Conservation (phyloP, 2,329 filamentous ascomycete genomes). For the Sclerotinia glacialis region DNA sequence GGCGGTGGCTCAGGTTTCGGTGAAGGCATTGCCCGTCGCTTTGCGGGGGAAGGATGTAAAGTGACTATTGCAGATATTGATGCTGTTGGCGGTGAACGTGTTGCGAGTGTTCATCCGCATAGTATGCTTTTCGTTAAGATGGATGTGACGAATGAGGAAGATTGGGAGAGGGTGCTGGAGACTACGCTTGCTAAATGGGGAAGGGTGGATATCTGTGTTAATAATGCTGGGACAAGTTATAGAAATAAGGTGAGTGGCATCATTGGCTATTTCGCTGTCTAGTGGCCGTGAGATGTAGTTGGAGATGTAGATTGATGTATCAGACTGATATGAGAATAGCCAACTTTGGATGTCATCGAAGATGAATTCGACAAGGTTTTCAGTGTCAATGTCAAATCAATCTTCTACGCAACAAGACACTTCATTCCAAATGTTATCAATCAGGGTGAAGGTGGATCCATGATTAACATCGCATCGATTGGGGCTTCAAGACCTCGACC, state of each 20-base stretch:
- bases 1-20: slow-evolving; percentile 64
- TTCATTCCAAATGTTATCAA: slow-evolving; percentile 60
- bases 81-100: slow-evolving; percentile 48
- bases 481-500: slow-evolving; percentile 60
- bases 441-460: slow-evolving; percentile 54
- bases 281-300: background rate
- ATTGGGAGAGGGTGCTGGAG: slow-evolving; percentile 53
- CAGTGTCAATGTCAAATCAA: slow-evolving; percentile 65
- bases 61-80: slow-evolving; percentile 63
- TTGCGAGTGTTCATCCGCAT: slow-evolving; percentile 42
- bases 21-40: slow-evolving; percentile 58
- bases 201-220: slow-evolving; percentile 56
- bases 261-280: background rate
- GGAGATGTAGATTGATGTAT: background rate
- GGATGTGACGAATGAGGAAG: slow-evolving; percentile 51
- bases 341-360: slow-evolving; percentile 62
- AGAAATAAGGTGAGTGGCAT: slow-evolving; percentile 48
- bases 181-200: slow-evolving; percentile 48
- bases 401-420: slow-evolving; percentile 57
- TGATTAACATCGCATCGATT: slow-evolving; percentile 66
- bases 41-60: slow-evolving; percentile 57
- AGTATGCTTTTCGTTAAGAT: slow-evolving; percentile 43
- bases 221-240: slow-evolving; percentile 60
- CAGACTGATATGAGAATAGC: slow-evolving; percentile 33
- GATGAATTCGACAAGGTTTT: slow-evolving; percentile 65